Evolutionary conservation across 176 grass and related monocot species (phyloP).

Genomic region (Dactylis glomerata): DNA sequence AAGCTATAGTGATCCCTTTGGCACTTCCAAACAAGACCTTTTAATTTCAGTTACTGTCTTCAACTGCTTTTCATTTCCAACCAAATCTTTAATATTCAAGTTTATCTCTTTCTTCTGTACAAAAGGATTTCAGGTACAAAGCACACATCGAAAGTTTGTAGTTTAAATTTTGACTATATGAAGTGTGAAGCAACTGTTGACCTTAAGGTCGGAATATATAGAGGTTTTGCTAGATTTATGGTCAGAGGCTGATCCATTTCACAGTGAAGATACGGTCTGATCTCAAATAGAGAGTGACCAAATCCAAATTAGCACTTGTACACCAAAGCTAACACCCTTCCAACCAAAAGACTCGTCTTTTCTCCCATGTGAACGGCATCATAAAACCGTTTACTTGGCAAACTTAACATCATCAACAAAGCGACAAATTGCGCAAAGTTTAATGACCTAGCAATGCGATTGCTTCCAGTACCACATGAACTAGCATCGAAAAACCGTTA

Average conservation of each 20-base stretch:
- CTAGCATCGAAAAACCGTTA: neutral
- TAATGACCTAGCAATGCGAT: neutral
- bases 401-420: neutral
- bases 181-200: neutral
- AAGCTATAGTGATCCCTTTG: neutral
- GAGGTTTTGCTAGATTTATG: neutral
- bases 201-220: neutral
- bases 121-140: neutral
- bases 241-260: neutral
- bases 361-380: neutral
- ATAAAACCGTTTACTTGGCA: neutral
- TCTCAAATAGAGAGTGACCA: neutral
- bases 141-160: neutral
- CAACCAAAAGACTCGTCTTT: neutral
- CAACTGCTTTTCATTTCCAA: neutral
- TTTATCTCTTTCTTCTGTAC: neutral
- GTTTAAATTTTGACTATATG: neutral
- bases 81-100: neutral
- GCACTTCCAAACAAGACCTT: neutral
- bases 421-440: neutral
- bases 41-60: neutral
- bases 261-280: neutral
- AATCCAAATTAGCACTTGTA: conserved; percentile 15
- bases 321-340: conserved; percentile 1
- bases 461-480: neutral